These are phyloP conservation scores for Hymenochaete sp. DNA, from an alignment of 1,284 basidiomycete species.

Conservation along the genomic window DNA sequence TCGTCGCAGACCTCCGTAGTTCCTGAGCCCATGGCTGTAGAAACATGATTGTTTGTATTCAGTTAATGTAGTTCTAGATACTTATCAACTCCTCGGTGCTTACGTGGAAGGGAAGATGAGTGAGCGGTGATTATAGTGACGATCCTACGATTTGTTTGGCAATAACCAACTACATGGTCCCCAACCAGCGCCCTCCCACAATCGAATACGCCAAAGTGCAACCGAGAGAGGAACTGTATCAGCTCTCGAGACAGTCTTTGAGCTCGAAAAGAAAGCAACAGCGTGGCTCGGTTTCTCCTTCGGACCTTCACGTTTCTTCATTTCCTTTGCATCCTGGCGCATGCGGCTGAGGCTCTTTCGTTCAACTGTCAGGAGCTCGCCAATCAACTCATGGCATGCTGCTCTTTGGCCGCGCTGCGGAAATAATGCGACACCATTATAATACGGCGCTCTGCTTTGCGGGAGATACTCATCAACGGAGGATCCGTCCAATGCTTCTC, in stretches of 20 bases:
- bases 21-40: constrained; percentile 51
- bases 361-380: constrained; percentile 42
- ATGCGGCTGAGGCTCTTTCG: too few species aligned
- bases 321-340: constrained; percentile 11
- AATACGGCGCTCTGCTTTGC: constrained; percentile 46
- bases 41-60: constrained; percentile 31
- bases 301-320: constrained; percentile 2
- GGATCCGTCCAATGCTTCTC: constrained; percentile 1
- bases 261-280: constrained; percentile 52
- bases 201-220: constrained; percentile 65
- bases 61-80: constrained; percentile 1
- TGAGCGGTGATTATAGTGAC: background rate
- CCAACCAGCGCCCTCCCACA: constrained; percentile 54
- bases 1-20: constrained; percentile 19
- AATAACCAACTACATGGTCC: constrained; percentile 15
- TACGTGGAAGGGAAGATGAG: background rate
- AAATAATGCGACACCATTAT: constrained; percentile 56
- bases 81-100: background rate
- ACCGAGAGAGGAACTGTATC: constrained; percentile 56
- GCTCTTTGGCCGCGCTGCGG: constrained; percentile 51
- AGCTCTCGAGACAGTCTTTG: constrained; percentile 37
- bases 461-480: constrained; percentile 28
- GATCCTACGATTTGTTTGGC: too few species aligned
- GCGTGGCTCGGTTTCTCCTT: constrained; percentile 52
- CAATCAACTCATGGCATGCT: constrained; percentile 41